Conservation (phyloP, 495 filamentous ascomycete genomes). For the Xylaria castorea region DNA sequence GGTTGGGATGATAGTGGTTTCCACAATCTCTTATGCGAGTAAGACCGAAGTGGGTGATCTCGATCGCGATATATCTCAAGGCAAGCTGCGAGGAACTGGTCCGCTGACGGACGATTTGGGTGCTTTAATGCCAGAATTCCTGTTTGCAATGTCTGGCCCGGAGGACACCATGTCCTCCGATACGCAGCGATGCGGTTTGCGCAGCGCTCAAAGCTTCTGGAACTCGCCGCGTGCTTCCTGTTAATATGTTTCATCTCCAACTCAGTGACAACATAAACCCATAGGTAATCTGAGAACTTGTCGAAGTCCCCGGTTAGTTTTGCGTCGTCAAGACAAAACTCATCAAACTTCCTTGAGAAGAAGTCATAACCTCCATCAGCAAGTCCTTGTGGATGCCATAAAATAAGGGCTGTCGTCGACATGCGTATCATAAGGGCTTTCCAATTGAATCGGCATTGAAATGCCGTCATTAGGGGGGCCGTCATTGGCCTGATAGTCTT, state of each 20-base stretch:
- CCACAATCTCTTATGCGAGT: too few relatives aligned
- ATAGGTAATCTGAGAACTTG: neutral
- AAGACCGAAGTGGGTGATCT: neutral
- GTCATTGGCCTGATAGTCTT: too few relatives aligned
- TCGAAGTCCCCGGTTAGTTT: neutral
- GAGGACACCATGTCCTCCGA: neutral
- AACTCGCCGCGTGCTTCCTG: neutral
- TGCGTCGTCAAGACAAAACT: neutral
- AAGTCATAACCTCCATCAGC: conserved; percentile 1
- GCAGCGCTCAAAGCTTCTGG: neutral
- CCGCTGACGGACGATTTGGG: neutral
- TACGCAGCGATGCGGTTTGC: neutral
- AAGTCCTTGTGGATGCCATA: conserved; percentile 2
- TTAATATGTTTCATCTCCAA: neutral
- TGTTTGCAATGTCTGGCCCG: neutral
- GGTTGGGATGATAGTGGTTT: too few relatives aligned
- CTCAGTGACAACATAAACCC: neutral
- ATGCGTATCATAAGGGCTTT: neutral
- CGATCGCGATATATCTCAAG: neutral
- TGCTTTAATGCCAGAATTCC: neutral
- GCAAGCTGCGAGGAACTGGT: neutral
- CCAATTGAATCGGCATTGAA: neutral
- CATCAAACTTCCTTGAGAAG: neutral
- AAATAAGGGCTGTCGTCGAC: neutral
- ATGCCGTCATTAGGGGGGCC: neutral